These are phyloP conservation scores for Saturnispora silvae DNA, from an alignment of 805 yeast genomes.

Conservation along the genomic window DNA sequence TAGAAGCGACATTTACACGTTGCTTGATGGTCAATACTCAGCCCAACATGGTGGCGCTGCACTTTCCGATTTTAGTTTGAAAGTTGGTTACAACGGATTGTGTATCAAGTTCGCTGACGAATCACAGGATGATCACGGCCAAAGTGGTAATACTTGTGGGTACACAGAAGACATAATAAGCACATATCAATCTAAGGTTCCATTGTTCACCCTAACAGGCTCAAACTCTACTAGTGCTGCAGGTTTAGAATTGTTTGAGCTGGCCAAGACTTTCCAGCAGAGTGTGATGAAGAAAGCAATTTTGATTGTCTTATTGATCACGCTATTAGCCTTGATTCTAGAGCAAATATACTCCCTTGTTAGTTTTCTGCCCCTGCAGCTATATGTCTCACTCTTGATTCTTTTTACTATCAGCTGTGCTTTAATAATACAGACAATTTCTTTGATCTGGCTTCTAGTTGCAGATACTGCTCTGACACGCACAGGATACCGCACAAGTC, in stretches of 20 bases:
- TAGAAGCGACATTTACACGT: slow-evolving; percentile 8
- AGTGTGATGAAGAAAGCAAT: slow-evolving; percentile 10
- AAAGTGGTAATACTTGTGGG: slow-evolving; percentile 8
- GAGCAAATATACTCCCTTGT: slow-evolving; percentile 9
- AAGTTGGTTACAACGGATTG: slow-evolving; percentile 12
- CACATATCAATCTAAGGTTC: slow-evolving; percentile 7
- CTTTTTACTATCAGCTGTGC: neutral
- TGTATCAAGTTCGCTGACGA: slow-evolving; percentile 11
- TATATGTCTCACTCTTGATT: slow-evolving; percentile 1
- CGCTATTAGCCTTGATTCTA: slow-evolving; percentile 6
- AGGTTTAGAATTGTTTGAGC: slow-evolving; percentile 9
- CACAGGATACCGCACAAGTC: slow-evolving; percentile 9
- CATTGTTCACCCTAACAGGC: slow-evolving; percentile 11
- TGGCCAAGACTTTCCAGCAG: slow-evolving; percentile 9
- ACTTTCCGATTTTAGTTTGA: slow-evolving; percentile 9
- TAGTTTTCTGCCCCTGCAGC: slow-evolving; percentile 11
- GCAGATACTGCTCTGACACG: slow-evolving; percentile 5
- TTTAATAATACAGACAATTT: slow-evolving; percentile 8
- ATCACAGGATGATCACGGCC: neutral
- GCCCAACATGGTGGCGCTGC: slow-evolving; percentile 8
- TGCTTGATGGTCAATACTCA: slow-evolving; percentile 10
- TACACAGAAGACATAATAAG: slow-evolving; percentile 10
- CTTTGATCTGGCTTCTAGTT: slow-evolving; percentile 10
- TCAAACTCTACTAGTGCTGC: slow-evolving; percentile 7
- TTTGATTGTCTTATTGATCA: slow-evolving; percentile 10